These are phyloP conservation scores for Geotrichum cucujoidarum DNA, from an alignment of 1,139 yeast genomes.

Conservation along the genomic window DNA sequence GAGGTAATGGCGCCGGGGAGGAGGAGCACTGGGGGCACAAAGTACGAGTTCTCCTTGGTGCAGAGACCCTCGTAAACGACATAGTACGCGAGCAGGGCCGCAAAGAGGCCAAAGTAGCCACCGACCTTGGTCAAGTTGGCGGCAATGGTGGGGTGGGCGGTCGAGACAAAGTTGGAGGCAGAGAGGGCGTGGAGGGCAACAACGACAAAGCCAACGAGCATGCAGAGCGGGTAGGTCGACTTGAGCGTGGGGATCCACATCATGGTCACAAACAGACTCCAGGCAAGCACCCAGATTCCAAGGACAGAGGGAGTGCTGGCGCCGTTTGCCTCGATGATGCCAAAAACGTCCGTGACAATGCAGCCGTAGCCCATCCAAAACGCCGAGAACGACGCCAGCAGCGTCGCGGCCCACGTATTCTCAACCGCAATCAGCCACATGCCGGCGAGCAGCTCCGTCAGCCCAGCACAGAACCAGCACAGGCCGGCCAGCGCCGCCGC, in stretches of 20 bases:
- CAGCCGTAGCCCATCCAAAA: slow-evolving; percentile 84
- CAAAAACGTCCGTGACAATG: slow-evolving; percentile 66
- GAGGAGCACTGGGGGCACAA: slow-evolving; percentile 47
- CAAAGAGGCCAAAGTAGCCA: slow-evolving; percentile 71
- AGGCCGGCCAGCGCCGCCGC: slow-evolving; percentile 58
- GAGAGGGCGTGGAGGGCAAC: slow-evolving; percentile 65
- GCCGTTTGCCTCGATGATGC: slow-evolving; percentile 55
- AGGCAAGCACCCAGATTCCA: slow-evolving; percentile 70
- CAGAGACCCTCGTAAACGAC: slow-evolving; percentile 91
- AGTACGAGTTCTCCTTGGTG: slow-evolving; percentile 60
- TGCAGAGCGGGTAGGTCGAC: slow-evolving; percentile 72
- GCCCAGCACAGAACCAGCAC: slow-evolving; percentile 77
- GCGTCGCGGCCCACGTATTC: slow-evolving; percentile 83
- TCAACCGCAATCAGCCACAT: slow-evolving; percentile 63
- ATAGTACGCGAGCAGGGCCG: slow-evolving; percentile 80
- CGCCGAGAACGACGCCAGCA: slow-evolving; percentile 75
- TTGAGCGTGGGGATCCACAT: slow-evolving; percentile 64
- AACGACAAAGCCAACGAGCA: slow-evolving; percentile 59
- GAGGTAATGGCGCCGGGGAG: slow-evolving; percentile 33
- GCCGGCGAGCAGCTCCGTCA: slow-evolving; percentile 65
- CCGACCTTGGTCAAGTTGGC: slow-evolving; percentile 56
- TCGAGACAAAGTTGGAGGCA: slow-evolving; percentile 46
- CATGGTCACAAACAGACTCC: slow-evolving; percentile 75
- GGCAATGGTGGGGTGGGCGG: slow-evolving; percentile 31
- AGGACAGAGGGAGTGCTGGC: slow-evolving; percentile 49